Conservation (phyloP, 306 rosid species). For the Pyrus betulifolia region DNA sequence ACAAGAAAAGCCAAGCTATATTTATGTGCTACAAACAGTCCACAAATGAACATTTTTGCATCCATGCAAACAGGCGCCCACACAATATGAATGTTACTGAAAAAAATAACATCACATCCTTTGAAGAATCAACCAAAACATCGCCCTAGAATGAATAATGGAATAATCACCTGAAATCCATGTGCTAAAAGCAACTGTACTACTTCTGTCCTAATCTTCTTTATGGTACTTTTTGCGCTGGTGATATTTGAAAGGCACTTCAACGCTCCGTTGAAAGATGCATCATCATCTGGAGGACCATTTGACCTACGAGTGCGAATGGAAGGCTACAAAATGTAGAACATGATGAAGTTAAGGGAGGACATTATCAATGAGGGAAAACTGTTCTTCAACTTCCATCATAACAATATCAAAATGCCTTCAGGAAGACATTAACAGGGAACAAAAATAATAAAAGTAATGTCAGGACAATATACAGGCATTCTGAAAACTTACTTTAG, state of each 20-base stretch:
- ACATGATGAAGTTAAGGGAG: neutral
- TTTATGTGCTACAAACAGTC: no score
- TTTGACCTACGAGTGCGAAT: conserved; percentile 66
- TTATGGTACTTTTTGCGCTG: conserved; percentile 47
- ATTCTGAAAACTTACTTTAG: conserved; percentile 42
- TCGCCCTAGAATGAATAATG: neutral
- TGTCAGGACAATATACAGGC: neutral
- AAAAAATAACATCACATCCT: neutral
- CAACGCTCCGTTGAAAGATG: conserved; percentile 61
- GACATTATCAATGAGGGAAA: neutral
- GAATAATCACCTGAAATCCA: conserved; percentile 71
- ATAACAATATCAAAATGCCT: neutral
- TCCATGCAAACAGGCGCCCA: neutral
- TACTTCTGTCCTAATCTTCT: conserved; percentile 53
- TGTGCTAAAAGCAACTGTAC: conserved; percentile 74
- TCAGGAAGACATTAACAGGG: neutral
- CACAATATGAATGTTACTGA: neutral
- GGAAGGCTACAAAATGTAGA: conserved; percentile 52
- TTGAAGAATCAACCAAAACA: neutral
- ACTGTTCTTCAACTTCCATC: neutral
- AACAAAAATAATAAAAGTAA: neutral
- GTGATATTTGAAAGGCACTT: conserved; percentile 57
- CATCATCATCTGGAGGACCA: conserved; percentile 32
- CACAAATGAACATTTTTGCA: no score
- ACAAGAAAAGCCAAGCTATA: no score